Conservation (phyloP, 768 basidiomycete species). For the Pleurotus tuber-regium region DNA sequence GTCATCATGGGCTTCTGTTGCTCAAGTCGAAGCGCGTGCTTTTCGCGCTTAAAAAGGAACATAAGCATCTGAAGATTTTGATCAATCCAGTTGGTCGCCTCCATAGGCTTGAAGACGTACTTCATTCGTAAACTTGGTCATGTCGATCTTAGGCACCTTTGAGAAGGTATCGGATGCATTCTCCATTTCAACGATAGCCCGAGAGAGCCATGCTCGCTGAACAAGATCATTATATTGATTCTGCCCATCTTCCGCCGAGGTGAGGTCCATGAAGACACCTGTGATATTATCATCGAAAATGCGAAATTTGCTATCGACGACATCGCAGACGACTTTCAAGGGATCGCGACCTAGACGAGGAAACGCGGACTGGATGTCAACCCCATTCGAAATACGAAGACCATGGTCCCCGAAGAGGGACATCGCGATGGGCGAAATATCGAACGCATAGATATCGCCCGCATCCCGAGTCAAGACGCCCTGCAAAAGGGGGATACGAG, state of each 20-base stretch:
- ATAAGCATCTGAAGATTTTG: slow-evolving; percentile 29
- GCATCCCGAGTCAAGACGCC: slow-evolving; percentile 41
- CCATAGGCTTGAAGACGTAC: slow-evolving; percentile 32
- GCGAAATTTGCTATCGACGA: slow-evolving; percentile 35
- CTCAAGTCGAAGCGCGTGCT: slow-evolving; percentile 44
- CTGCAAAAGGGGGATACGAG: slow-evolving; percentile 33
- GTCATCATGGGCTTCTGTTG: slow-evolving; percentile 42
- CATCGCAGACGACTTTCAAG: slow-evolving; percentile 35
- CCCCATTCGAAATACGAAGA: slow-evolving; percentile 43
- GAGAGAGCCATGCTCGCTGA: slow-evolving; percentile 48
- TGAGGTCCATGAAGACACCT: slow-evolving; percentile 35
- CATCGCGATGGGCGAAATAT: slow-evolving; percentile 48
- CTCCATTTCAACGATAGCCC: slow-evolving; percentile 39
- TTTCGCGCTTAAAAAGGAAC: slow-evolving; percentile 43
- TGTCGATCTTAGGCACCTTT: slow-evolving; percentile 43
- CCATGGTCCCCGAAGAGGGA: slow-evolving; percentile 41
- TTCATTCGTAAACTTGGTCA: slow-evolving; percentile 28
- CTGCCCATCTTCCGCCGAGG: slow-evolving; percentile 20
- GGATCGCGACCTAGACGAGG: slow-evolving; percentile 37
- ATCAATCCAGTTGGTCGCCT: too few relatives aligned
- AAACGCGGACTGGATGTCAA: slow-evolving; percentile 58
- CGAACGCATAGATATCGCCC: slow-evolving; percentile 51
- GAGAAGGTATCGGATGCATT: slow-evolving; percentile 42
- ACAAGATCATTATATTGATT: slow-evolving; percentile 35
- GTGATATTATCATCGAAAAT: slow-evolving; percentile 36